These are phyloP conservation scores for Arctium lappa DNA, from an alignment of 129 eudicot species.

Conservation along the genomic window DNA sequence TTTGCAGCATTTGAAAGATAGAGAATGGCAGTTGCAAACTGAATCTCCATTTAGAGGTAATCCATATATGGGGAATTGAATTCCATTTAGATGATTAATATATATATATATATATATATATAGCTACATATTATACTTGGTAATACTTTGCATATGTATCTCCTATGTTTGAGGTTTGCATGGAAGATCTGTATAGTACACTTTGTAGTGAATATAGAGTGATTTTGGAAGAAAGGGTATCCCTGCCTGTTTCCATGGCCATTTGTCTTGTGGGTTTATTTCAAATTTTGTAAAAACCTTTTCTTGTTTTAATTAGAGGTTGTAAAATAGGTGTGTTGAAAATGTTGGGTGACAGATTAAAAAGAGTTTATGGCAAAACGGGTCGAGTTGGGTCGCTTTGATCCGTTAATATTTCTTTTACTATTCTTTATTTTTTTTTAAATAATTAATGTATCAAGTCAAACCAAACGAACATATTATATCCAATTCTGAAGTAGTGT, in stretches of 20 bases:
- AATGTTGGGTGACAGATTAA: background rate
- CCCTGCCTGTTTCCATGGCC: background rate
- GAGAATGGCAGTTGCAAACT: conserved; percentile 62
- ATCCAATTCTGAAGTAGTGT: too few relatives aligned
- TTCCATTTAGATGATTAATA: background rate
- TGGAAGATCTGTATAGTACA: conserved; percentile 28
- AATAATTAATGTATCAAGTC: too few relatives aligned
- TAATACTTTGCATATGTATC: conserved; percentile 18
- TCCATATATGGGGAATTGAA: conserved; percentile 62
- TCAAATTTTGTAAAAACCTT: background rate
- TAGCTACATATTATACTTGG: background rate
- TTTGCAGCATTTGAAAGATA: conserved; percentile 68
- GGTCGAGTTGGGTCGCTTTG: background rate
- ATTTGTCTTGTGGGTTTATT: background rate
- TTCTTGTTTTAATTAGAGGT: background rate
- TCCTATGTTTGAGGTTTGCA: conserved; percentile 11
- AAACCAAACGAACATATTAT: too few relatives aligned
- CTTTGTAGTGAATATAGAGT: conserved; percentile 22
- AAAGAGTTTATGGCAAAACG: background rate
- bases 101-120: background rate
- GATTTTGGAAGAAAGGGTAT: background rate
- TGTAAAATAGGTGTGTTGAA: background rate
- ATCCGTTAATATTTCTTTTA: too few relatives aligned
- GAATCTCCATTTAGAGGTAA: conserved; percentile 54
- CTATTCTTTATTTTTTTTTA: too few relatives aligned